Base-by-base conservation (phyloP, 768 basidiomycete species). In the Boletus subcaerulescens region DNA sequence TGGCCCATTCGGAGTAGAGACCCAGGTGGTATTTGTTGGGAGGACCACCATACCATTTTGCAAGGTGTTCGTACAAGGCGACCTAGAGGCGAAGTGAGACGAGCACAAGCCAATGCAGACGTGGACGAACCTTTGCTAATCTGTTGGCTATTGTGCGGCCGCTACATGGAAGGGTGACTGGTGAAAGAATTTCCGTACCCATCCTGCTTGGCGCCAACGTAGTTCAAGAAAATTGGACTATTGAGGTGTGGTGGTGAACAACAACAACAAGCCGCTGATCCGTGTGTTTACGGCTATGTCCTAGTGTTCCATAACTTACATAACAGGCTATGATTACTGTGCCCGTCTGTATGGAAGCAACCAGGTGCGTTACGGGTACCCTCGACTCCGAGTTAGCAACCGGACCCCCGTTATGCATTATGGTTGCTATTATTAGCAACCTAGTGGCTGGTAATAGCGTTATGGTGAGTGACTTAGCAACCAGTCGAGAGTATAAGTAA, bases 11-110 rank as follows among this genome's bases (percentile, higher is more conserved):
- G 0, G 80, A 69, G 65, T 98, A 97, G 29, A 97, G 76, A 0
- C 71, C 63, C 35, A 77, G 64, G 67, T 93, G 89, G 42, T 75
- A 68, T 14, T 72, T 61, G 58, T 89, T 91, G 0, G 94, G 93
- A 11, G 81, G 79, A 0, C 91, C 91, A 20, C 91, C 89, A 11
- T 73, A 72, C 31, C 86, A 74, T 4, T 68, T 59, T 0, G 86
- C 80, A 11, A 96, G 75, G 62, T 92, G 87, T 68, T 98, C 95
- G 60, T 94, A 95, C 80, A 95, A 78, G 0, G 95, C 86, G n/a
- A 83, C 91, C 93, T 98, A 61, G 22, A 45, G 1, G 13, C 20
- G 51, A 24, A n/a, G 45, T 49, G 52, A 51, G 38, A 45, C 24
- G 4, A 26, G 22, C 5, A 36, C 3, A 10, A 24, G 18, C n/a